phyloP scores from a whole-genome alignment of 306 rosid species.

The Arachis hypogaea region DNA sequence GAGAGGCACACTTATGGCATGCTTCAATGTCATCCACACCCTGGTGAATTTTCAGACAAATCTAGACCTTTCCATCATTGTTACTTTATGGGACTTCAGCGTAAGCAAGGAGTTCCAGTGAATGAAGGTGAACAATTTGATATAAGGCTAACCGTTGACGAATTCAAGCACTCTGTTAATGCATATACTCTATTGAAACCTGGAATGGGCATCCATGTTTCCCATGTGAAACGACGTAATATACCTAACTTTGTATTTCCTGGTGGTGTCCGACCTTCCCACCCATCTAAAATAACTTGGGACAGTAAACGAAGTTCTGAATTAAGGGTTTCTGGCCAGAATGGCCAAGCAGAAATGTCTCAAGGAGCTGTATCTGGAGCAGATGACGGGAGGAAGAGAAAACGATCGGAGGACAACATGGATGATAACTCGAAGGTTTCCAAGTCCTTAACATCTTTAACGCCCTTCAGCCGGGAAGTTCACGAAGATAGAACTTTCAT shows the following conservation, averaged over 20 bases:
- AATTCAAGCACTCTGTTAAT: conserved; percentile 74
- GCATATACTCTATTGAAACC: conserved; percentile 59
- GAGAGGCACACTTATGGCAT: conserved; percentile 73
- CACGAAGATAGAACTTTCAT: conserved; percentile 52
- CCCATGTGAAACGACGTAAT: conserved; percentile 74
- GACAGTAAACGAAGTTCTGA: conserved; percentile 61
- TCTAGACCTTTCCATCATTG: conserved; percentile 72
- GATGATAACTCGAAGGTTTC: conserved; percentile 50
- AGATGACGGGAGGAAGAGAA: conserved; percentile 67
- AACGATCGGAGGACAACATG: conserved; percentile 53
- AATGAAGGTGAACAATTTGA: conserved; percentile 79
- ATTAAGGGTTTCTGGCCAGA: conserved; percentile 57
- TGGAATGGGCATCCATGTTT: conserved; percentile 80
- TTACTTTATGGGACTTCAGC: conserved; percentile 94
- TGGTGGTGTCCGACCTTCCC: conserved; percentile 72
- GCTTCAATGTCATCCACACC: conserved; percentile 99
- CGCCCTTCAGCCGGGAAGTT: conserved; percentile 47
- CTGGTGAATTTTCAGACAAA: conserved; percentile 84
- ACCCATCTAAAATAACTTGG: conserved; percentile 58
- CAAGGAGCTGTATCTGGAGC: conserved; percentile 52
- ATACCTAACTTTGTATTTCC: conserved; percentile 88
- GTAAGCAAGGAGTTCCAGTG: conserved; percentile 78
- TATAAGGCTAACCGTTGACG: conserved; percentile 76
- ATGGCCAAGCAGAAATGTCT: conserved; percentile 50
- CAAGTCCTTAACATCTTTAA: conserved; percentile 44